Evolutionary conservation across 1,284 basidiomycete species (phyloP), one percentile per base, ranked within the genome.

Genomic region (Melanopsichium pennsylvanicum): DNA sequence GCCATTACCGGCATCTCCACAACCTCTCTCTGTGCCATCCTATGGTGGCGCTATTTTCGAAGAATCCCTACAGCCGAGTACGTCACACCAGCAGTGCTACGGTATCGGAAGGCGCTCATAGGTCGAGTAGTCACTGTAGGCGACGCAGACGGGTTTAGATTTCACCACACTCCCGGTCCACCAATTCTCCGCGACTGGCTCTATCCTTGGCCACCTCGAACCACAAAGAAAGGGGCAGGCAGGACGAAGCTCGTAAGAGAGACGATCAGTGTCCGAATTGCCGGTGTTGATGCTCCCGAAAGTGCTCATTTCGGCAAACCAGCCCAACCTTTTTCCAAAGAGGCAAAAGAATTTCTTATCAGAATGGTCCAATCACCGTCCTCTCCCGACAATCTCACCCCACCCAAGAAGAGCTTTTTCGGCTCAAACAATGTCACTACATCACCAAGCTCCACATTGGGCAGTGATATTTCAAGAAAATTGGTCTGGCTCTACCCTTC

Each of bases 201-300:
- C 18, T 66, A 69, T 32, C 58, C 57, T 0, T 67, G 63, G 63
- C 63, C 63, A 16, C 60, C 31, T n/a, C 54, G 36, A 45, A 58
- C 32, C 43, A 48, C 29, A 42, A 50, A 38, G 42, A 26, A 44
- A 10, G 48, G 49, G 7, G 45, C 37, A 25, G 63, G 62, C 18
- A 46, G 33, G 5, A 35, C 50, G 2, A 39, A 32, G 16, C 51
- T 67, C 11, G 63, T 67, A 0, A 33, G 40, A 3, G 50, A 80
- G 46, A 80, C 79, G 6, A 66, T 81, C 25, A 74, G 70, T 0
- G 71, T 81, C 16, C 62, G 79, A 8, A 59, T 81, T 4, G 79
- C 79, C 3, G 79, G 79, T 7, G 75, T 70, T 1, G 79, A 81
- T 38, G 79, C 79, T 13, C 79, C 79, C 1, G 79, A 81, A 41